These are phyloP conservation scores for Ophiocordyceps unilateralis DNA, from an alignment of 2,329 filamentous ascomycete genomes.

Conservation along the genomic window DNA sequence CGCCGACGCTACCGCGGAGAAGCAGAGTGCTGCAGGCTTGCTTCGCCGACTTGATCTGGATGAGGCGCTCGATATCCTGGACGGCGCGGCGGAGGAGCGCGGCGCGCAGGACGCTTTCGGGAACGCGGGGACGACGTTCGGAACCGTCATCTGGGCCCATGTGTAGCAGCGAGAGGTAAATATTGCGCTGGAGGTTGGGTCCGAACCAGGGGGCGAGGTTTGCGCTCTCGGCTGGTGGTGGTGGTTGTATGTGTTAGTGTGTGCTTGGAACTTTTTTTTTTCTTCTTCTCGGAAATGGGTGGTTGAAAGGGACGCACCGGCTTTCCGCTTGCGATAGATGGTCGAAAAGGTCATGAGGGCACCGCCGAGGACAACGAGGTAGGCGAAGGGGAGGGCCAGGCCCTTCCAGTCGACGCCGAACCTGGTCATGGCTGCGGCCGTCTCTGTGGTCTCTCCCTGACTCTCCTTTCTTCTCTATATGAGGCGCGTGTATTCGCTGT, in stretches of 20 bases:
- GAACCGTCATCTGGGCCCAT: conserved; percentile 40
- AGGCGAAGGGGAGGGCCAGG: conserved; percentile 74
- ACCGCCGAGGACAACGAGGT: conserved; percentile 72
- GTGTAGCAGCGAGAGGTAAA: conserved; percentile 87
- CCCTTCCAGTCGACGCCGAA: conserved; percentile 55
- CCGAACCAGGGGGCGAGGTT: conserved; percentile 91
- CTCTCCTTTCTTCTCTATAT: not conserved
- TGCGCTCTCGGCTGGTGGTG: conserved; percentile 58
- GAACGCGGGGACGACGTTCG: conserved; percentile 50
- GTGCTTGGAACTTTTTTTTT: too few species aligned
- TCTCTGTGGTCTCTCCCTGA: not conserved
- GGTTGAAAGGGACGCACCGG: conserved; percentile 45
- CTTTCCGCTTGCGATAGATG: conserved; percentile 85
- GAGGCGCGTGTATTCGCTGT: too few species aligned
- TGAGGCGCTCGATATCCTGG: conserved; percentile 83
- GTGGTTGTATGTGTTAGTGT: too few species aligned
- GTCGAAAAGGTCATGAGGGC: conserved; percentile 84
- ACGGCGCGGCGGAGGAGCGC: conserved; percentile 77
- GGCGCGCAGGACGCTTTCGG: conserved; percentile 73
- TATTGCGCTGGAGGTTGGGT: conserved; percentile 75
- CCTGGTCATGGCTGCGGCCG: conserved; percentile 1
- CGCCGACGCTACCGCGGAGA: conserved; percentile 82
- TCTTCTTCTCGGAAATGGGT: too few species aligned
- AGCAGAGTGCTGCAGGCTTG: conserved; percentile 68
- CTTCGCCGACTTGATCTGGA: conserved; percentile 78